phyloP scores from a whole-genome alignment of 2,329 filamentous ascomycete species.

The Cytospora piceae region DNA sequence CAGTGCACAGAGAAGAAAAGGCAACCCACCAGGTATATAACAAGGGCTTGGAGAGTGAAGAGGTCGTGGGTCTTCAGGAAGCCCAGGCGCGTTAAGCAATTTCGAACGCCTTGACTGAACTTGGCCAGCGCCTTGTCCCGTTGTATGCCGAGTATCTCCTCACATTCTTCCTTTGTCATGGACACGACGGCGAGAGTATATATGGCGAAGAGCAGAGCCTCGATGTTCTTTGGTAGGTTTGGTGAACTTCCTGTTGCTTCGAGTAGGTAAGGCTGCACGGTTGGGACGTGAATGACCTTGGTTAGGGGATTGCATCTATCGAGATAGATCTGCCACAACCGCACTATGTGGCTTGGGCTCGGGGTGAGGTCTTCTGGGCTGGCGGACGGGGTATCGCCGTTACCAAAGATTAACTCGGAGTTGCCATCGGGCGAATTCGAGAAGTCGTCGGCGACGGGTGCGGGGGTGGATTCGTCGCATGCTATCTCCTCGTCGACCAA shows the following conservation, averaged over 20 bases:
- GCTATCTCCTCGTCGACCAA: slow-evolving; percentile 58
- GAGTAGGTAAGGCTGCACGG: slow-evolving; percentile 66
- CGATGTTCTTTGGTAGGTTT: slow-evolving; percentile 59
- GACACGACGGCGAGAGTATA: slow-evolving; percentile 65
- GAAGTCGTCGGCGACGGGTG: slow-evolving; percentile 20
- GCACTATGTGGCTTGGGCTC: slow-evolving; percentile 66
- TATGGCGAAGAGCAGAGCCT: slow-evolving; percentile 67
- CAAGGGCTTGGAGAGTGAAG: slow-evolving; percentile 60
- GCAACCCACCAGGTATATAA: slow-evolving; percentile 57
- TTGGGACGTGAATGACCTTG: slow-evolving; percentile 74
- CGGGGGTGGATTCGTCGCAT: slow-evolving; percentile 27
- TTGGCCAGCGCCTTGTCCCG: slow-evolving; percentile 54
- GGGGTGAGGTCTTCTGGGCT: slow-evolving; percentile 62
- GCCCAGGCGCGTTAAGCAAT: slow-evolving; percentile 53
- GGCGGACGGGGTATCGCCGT: slow-evolving; percentile 40
- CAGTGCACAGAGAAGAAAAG: background rate
- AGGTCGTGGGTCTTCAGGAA: slow-evolving; percentile 65
- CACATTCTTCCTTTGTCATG: slow-evolving; percentile 59
- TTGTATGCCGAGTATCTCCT: slow-evolving; percentile 53
- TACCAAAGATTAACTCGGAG: slow-evolving; percentile 54
- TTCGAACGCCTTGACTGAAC: slow-evolving; percentile 56
- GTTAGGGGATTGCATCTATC: slow-evolving; percentile 75
- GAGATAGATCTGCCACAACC: slow-evolving; percentile 75
- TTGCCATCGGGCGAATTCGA: slow-evolving; percentile 53
- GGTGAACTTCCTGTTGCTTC: slow-evolving; percentile 62